Evolutionary conservation across 768 basidiomycete species (phyloP).

Genomic region (Lactarius indigo): DNA sequence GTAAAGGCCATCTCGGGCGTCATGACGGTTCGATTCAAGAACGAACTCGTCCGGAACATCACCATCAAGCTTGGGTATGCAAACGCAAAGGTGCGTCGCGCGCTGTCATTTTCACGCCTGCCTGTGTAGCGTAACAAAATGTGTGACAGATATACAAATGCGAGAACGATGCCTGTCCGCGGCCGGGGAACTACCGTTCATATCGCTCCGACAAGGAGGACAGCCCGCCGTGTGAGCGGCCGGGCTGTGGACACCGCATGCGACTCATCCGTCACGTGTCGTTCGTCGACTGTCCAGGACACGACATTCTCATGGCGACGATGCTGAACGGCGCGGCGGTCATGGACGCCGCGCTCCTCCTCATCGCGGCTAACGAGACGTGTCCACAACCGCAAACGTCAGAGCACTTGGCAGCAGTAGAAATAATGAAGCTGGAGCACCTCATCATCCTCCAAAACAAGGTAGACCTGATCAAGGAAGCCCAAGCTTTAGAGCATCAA

Average conservation of each 20-base stretch:
- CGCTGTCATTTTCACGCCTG: neutral
- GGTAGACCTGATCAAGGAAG: conserved; percentile 95
- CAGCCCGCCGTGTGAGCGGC: conserved; percentile 87
- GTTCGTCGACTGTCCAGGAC: conserved; percentile 96
- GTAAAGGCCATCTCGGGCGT: conserved; percentile 99
- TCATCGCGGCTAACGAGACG: conserved; percentile 97
- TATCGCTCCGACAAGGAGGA: conserved; percentile 95
- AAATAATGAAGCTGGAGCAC: conserved; percentile 98
- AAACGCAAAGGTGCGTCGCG: conserved; percentile 82
- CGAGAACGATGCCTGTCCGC: conserved; percentile 86
- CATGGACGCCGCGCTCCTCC: conserved; percentile 96
- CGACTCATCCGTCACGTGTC: conserved; percentile 94
- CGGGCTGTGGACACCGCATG: conserved; percentile 88
- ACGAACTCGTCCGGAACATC: conserved; percentile 97
- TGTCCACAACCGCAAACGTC: conserved; percentile 99
- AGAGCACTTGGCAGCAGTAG: conserved; percentile 96
- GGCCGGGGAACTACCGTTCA: conserved; percentile 92
- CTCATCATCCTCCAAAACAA: conserved; percentile 99
- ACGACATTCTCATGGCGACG: conserved; percentile 99
- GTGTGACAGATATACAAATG: conserved; percentile 89
- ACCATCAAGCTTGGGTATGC: conserved; percentile 99
- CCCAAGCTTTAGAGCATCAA: conserved; percentile 91
- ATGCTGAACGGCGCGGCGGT: conserved; percentile 99
- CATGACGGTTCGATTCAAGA: conserved; percentile 98
- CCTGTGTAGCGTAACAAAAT: neutral